A percentile compares a stretch with the other conserved stretches of the same genome.
phyloP scores from a whole-genome alignment of 2,329 filamentous ascomycete species.

The Penicillium decumbens region DNA sequence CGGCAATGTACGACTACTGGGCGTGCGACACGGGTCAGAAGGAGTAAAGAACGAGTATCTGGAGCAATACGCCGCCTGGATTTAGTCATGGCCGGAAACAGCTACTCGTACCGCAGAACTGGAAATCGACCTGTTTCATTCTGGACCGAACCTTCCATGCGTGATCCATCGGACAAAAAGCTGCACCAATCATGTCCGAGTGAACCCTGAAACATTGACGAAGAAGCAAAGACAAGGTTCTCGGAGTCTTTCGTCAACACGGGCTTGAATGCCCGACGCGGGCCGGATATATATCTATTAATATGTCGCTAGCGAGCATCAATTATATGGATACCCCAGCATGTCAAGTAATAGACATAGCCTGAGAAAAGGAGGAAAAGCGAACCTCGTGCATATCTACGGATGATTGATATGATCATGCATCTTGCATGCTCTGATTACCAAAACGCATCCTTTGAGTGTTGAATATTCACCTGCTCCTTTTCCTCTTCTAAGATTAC shows the following conservation, averaged over 20 bases:
- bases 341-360: not conserved
- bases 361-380: not conserved
- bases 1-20: conserved; percentile 43
- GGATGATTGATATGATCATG: not conserved
- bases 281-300: not conserved
- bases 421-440: not conserved
- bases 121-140: not conserved
- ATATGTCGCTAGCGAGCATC: not conserved
- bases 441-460: not conserved
- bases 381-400: not conserved
- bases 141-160: conserved; percentile 2
- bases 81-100: conserved; percentile 17
- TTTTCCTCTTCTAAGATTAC: not conserved
- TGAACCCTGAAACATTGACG: not conserved
- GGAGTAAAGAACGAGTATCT: conserved; percentile 41
- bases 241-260: not conserved
- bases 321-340: not conserved
- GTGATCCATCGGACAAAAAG: conserved; percentile 3
- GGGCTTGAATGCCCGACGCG: not conserved
- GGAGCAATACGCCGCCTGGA: conserved; percentile 39
- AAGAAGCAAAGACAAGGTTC: not conserved
- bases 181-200: conserved; percentile 5
- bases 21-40: conserved; percentile 45
- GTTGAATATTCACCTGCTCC: not conserved
- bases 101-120: not conserved